A percentile compares a stretch with the other conserved stretches of the same genome.
Conservation (phyloP, 495 filamentous ascomycete species). For the Tuber borchii region DNA sequence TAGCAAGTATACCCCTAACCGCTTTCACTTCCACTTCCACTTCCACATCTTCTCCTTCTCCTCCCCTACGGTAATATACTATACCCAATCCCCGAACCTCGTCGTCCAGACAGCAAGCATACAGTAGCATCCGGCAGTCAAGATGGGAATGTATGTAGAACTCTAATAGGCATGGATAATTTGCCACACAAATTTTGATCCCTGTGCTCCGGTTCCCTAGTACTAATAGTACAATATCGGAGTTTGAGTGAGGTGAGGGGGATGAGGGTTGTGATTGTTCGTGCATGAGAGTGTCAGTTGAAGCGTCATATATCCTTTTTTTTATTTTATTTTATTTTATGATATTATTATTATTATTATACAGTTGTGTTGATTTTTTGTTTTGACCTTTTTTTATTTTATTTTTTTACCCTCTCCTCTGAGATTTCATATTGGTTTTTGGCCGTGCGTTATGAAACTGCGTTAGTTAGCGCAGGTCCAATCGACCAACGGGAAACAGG, state of each 20-base stretch:
- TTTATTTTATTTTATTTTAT: not conserved
- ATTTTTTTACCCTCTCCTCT: not conserved
- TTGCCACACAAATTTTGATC: too few relatives aligned
- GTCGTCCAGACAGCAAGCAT: not conserved
- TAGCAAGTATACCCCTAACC: too few relatives aligned
- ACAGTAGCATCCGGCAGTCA: not conserved
- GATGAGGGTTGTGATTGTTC: not conserved
- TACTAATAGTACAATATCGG: not conserved
- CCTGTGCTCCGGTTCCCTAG: too few relatives aligned
- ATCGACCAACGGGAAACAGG: not conserved
- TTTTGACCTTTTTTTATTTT: not conserved
- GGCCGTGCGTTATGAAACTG: conserved; percentile 21
- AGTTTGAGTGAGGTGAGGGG: not conserved
- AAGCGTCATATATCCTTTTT: not conserved
- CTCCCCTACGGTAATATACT: too few relatives aligned
- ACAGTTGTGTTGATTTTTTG: not conserved
- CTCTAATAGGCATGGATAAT: too few relatives aligned
- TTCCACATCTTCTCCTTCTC: too few relatives aligned
- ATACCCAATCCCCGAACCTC: not conserved
- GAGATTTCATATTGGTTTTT: conserved; percentile 16
- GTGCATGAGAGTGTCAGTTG: not conserved
- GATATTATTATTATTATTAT: not conserved
- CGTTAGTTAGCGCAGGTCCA: not conserved
- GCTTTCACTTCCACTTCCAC: too few relatives aligned
- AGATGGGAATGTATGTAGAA: too few relatives aligned